A percentile compares a stretch with the other conserved stretches of the same genome.
These are phyloP conservation scores for Arxiozyma slooffiae DNA, from an alignment of 1,139 yeast species.

Conservation along the genomic window DNA sequence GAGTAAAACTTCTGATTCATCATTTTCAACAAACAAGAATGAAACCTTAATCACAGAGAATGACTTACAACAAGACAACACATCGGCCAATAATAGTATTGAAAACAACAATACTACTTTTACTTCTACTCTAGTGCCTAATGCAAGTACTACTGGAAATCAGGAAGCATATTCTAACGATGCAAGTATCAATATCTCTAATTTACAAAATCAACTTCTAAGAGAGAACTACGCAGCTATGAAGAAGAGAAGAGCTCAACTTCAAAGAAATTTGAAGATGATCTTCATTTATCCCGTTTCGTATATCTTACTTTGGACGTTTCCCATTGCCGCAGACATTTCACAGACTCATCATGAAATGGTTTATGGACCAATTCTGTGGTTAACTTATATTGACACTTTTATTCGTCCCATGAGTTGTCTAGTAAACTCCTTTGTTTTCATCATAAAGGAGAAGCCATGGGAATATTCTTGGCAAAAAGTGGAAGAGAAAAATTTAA, in stretches of 20 bases:
- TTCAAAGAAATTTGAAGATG: constrained; percentile 68
- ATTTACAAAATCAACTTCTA: constrained; percentile 39
- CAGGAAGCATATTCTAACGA: background rate
- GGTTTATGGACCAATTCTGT: constrained; percentile 43
- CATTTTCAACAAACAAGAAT: background rate
- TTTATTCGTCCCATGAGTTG: constrained; percentile 77
- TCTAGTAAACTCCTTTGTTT: constrained; percentile 65
- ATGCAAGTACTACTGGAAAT: too few species aligned
- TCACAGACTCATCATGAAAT: constrained; percentile 47
- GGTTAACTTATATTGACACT: constrained; percentile 61
- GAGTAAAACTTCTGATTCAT: background rate
- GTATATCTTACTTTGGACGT: constrained; percentile 68
- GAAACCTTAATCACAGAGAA: background rate
- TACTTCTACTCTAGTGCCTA: too few species aligned
- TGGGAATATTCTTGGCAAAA: constrained; percentile 40
- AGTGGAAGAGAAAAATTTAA: constrained; percentile 19
- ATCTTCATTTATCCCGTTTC: constrained; percentile 80
- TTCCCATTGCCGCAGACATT: constrained; percentile 66
- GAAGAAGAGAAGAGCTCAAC: constrained; percentile 50
- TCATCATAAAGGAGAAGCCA: constrained; percentile 68
- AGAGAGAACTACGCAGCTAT: constrained; percentile 51
- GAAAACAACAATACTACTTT: background rate
- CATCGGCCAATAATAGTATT: background rate
- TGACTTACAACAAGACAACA: background rate
- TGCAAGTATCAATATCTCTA: constrained; percentile 5